Evolutionary conservation across 2,329 filamentous ascomycete species (phyloP), one percentile per base, ranked within the genome.

Genomic region (Colletotrichum destructivum): DNA sequence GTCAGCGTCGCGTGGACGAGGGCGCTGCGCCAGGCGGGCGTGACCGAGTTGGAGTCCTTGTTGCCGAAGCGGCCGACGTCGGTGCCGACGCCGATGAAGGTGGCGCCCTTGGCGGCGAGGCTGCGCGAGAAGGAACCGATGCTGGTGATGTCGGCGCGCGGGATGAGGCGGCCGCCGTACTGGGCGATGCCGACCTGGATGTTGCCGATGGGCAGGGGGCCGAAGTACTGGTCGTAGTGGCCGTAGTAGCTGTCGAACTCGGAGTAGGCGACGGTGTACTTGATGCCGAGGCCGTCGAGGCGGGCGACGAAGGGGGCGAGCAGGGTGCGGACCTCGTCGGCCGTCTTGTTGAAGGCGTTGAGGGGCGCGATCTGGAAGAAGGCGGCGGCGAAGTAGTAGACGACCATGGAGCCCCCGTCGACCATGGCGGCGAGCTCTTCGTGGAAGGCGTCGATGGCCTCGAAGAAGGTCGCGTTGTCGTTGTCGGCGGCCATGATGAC

Each of bases 321-420:
- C 18, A 87, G 82, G 2, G 74, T 72, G 42, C 82, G 75, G 16
- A 88, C 80, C 55, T 88, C 75, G 4, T 74, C 77, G 2, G 82
- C 77, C 2, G 82, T 83, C 68, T 86, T 84, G 75, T 83, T 82
- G 47, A 84, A 88, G 0, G 82, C 85, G 0, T 84, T 88, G 26
- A 88, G 73, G 3, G 84, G 83, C 0, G 81, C 77, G 54, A 89
- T 84, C 60, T 78, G 74, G 78, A 90, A 89, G 74, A 81, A 83
- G 12, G 78, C 76, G 72, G 84, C 83, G 62, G 81, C 85, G 69
- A 88, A 84, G 73, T 82, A 83, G 77, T 86, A 89, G 16, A 85
- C 79, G 31, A 82, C 78, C 81, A 85, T 86, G n/a, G 82, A 81
- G 7, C 88, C 88, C 1, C 82, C 80, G 68, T 88, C 87, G 16